A percentile compares a stretch with the other conserved stretches of the same genome.
Evolutionary conservation across 2,329 filamentous ascomycete species (phyloP).

Genomic region (Aspergillus quadricinctus): DNA sequence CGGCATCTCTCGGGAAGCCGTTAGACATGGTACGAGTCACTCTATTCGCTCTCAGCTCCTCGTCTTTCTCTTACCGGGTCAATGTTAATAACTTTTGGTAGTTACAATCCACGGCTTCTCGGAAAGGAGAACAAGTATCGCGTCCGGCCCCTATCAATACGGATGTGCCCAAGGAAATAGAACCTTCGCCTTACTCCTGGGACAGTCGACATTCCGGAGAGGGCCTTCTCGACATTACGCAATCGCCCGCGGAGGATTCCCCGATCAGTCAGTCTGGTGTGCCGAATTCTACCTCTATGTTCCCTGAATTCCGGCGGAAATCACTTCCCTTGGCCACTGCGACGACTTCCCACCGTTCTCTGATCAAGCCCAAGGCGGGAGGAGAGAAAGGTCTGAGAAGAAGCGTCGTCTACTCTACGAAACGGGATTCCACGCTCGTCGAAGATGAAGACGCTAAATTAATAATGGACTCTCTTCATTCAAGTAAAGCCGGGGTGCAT

Average conservation of each 20-base stretch:
- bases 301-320: conserved; percentile 15
- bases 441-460: conserved; percentile 40
- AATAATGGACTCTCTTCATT: conserved; percentile 31
- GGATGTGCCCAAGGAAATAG: conserved; percentile 41
- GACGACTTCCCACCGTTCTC: conserved; percentile 29
- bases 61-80: conserved; percentile 2
- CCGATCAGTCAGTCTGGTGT: conserved; percentile 8
- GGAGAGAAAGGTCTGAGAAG: conserved; percentile 27
- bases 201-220: conserved; percentile 50
- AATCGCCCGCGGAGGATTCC: conserved; percentile 17
- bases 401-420: conserved; percentile 26
- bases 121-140: conserved; percentile 21
- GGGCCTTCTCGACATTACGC: conserved; percentile 41
- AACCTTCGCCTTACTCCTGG: conserved; percentile 50
- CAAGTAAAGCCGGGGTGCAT: conserved; percentile 22
- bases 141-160: conserved; percentile 43
- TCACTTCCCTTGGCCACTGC: conserved; percentile 19
- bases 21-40: conserved; percentile 19
- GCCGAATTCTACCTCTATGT: conserved; percentile 12
- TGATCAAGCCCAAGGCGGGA: conserved; percentile 22
- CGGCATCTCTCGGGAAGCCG: conserved; percentile 19
- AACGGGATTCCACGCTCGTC: conserved; percentile 22
- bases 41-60: neutral
- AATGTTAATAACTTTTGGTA: conserved; percentile 19
- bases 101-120: conserved; percentile 18